Evolutionary conservation across 257 asterid species (phyloP).

Genomic region (Solanum ahanhuiri): DNA sequence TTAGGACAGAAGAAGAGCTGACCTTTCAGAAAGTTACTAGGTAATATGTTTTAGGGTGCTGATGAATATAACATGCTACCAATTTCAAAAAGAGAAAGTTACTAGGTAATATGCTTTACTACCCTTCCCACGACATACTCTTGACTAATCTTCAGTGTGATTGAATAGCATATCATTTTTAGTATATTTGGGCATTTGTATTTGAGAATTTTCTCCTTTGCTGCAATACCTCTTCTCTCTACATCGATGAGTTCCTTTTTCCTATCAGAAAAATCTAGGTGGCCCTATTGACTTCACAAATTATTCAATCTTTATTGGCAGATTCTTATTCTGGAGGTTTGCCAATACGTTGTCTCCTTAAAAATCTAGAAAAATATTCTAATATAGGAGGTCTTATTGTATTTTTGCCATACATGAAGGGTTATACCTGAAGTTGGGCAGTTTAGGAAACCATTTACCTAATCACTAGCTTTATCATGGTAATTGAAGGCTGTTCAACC

Average conservation of each 20-base stretch:
- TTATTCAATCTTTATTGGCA: neutral
- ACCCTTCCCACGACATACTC: neutral
- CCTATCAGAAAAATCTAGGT: neutral
- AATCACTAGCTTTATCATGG: neutral
- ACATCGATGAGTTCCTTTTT: neutral
- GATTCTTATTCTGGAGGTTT: neutral
- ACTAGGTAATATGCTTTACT: neutral
- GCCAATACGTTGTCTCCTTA: neutral
- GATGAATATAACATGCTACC: too few species aligned
- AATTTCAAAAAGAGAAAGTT: neutral
- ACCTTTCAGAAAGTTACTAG: neutral
- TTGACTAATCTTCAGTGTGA: neutral
- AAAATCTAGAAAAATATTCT: neutral
- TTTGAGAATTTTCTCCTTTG: neutral
- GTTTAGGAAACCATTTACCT: neutral
- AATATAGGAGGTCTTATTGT: neutral
- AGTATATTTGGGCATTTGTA: neutral
- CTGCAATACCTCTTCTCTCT: neutral
- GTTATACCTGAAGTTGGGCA: neutral
- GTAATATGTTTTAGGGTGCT: neutral
- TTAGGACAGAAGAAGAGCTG: neutral
- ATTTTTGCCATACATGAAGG: neutral
- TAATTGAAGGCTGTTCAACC: neutral
- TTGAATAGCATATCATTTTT: neutral
- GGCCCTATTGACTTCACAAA: neutral